phyloP scores from a whole-genome alignment of 495 filamentous ascomycete species.

The Hyphodiscus hymeniophilus region DNA sequence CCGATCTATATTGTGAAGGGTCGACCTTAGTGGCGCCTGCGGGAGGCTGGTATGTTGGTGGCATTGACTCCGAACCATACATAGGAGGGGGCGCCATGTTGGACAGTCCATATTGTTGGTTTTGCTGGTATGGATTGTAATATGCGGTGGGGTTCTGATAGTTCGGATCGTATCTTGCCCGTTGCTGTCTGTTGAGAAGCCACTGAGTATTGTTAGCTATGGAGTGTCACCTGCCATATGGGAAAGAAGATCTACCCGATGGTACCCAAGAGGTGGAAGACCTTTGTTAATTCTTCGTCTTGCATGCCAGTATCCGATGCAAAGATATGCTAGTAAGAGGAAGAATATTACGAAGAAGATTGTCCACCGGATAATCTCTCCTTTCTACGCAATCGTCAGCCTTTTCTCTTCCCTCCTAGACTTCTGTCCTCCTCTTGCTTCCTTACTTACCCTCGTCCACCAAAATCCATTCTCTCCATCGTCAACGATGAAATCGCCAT shows the following conservation, averaged over 20 bases:
- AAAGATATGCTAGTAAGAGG: slow-evolving; percentile 42
- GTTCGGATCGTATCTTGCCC: slow-evolving; percentile 44
- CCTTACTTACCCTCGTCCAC: slow-evolving; percentile 15
- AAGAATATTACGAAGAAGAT: slow-evolving; percentile 49
- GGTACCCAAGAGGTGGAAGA: slow-evolving; percentile 53
- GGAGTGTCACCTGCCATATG: neutral
- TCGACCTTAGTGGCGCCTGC: slow-evolving; percentile 48
- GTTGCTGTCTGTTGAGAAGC: slow-evolving; percentile 48
- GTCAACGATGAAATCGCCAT: slow-evolving; percentile 6
- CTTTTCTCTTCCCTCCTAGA: neutral
- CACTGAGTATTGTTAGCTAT: slow-evolving; percentile 36
- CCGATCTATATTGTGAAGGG: slow-evolving; percentile 37
- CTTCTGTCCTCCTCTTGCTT: too few relatives aligned
- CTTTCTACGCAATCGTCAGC: slow-evolving; percentile 34
- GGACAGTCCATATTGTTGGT: slow-evolving; percentile 41
- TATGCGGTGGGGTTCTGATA: slow-evolving; percentile 34
- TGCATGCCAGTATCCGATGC: slow-evolving; percentile 60
- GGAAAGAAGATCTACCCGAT: slow-evolving; percentile 47
- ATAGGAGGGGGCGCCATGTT: slow-evolving; percentile 25
- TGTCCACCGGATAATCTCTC: slow-evolving; percentile 58
- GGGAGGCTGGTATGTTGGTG: slow-evolving; percentile 49
- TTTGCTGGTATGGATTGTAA: slow-evolving; percentile 25
- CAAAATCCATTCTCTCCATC: slow-evolving; percentile 10
- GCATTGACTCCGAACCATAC: slow-evolving; percentile 34
- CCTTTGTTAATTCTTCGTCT: slow-evolving; percentile 54